Base-by-base conservation (phyloP, 2,329 filamentous ascomycete species). In the Orbilia blumenaviensis region DNA sequence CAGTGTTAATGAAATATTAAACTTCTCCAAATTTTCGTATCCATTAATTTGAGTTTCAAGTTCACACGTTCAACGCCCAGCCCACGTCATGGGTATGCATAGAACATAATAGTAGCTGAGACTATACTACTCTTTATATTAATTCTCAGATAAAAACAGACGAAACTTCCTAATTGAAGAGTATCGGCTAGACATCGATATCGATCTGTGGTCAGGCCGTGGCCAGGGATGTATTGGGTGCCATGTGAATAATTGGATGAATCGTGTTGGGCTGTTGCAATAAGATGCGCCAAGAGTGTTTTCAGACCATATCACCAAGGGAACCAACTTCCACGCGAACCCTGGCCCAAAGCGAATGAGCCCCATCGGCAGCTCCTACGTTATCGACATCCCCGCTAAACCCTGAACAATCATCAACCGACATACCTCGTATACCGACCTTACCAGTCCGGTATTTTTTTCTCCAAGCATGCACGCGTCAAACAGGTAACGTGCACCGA, bases 391-490 rank as follows among this genome's bases (percentile, higher is more conserved):
- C 29, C 32, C 29, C 29, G 16, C 25, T 18, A 1, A 12, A 25
- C 10, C 29, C 18, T 16, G 14, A 25, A 38, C 9, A 3, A 23
- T 9, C 32, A 23, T 14, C 52, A 23, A 14, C 32, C 1, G 10
- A 23, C n/a, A n/a, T n/a, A n/a, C 32, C n/a, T 18, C 16, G 18
- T n/a, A n/a, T n/a, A 23, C 18, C 5, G 10, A 56, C 52, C n/a
- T 25, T 38, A 0, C 3, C 18, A 5, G 29, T 12, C 18, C 52
- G 32, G 23, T 38, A 56, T 5, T n/a, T 23, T 56, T 36, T 12
- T 3, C 32, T 38, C 23, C 54, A 44, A 73, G 61, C 10, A 73
- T 73, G 68, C 61, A 34, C 23, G 27, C 42, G 46, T 5, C 23
- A 61, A 52, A 38, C 50, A 16, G 18, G 18, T 69, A 69, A 44